phyloP scores from a whole-genome alignment of 2,329 filamentous ascomycete genomes.

The Epichloe baconii region DNA sequence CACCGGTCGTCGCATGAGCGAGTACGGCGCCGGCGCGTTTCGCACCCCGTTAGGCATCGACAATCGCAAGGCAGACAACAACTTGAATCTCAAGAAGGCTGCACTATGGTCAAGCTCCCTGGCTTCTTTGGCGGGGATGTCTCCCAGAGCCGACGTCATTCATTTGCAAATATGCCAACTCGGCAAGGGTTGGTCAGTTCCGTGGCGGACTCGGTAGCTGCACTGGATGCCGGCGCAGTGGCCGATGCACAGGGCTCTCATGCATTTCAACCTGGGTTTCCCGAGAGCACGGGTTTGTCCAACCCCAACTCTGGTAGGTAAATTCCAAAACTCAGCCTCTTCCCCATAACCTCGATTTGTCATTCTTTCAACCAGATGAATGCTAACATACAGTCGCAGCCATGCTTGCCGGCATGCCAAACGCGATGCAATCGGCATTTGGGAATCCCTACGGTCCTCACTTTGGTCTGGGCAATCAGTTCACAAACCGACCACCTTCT shows the following conservation, averaged over 20 bases:
- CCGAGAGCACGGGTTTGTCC: constrained; percentile 25
- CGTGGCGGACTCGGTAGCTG: constrained; percentile 35
- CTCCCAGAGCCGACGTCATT: constrained; percentile 66
- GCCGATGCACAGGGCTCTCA: constrained; percentile 28
- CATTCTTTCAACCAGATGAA: background rate
- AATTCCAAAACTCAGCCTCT: background rate
- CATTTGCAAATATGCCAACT: constrained; percentile 58
- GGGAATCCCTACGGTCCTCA: constrained; percentile 31
- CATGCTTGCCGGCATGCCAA: constrained; percentile 15
- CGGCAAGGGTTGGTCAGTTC: constrained; percentile 52
- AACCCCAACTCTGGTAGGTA: constrained; percentile 27
- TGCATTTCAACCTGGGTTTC: constrained; percentile 28
- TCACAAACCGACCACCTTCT: constrained; percentile 33
- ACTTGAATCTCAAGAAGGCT: constrained; percentile 44
- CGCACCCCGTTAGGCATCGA: constrained; percentile 40
- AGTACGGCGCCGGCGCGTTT: constrained; percentile 34
- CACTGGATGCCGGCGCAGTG: constrained; percentile 31
- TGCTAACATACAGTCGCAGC: constrained; percentile 3
- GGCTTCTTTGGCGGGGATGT: constrained; percentile 51
- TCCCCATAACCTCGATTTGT: background rate
- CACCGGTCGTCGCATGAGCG: constrained; percentile 42
- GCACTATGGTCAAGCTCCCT: constrained; percentile 60
- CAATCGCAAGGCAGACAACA: constrained; percentile 49
- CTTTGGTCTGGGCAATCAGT: constrained; percentile 27
- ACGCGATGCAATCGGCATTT: constrained; percentile 16